These are phyloP conservation scores for Sclerotinia glacialis DNA, from an alignment of 2,329 filamentous ascomycete species.

Conservation along the genomic window DNA sequence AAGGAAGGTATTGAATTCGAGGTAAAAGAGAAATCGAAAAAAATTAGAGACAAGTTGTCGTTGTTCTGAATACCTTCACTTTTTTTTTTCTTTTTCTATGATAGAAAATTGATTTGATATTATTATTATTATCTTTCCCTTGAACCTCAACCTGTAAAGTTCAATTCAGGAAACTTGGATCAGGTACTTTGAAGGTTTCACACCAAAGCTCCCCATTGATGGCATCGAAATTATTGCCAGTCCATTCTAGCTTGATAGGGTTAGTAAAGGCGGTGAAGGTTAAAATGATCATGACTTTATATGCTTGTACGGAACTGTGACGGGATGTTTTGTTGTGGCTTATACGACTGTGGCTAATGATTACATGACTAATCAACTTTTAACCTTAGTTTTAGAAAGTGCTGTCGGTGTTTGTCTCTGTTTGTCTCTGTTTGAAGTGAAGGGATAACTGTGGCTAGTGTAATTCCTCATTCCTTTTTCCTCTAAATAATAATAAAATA, in stretches of 20 bases:
- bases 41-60: not conserved
- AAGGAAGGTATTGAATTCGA: not conserved
- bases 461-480: not conserved
- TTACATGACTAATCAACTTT: not conserved
- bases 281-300: not conserved
- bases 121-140: not conserved
- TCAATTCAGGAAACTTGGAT: not conserved
- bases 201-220: not conserved
- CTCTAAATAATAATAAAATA: no score
- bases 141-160: not conserved
- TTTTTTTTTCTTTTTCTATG: not conserved
- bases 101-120: slow-evolving; percentile 7
- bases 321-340: no score
- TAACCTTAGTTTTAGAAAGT: not conserved
- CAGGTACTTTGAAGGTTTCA: not conserved
- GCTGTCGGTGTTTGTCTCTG: no score
- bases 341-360: no score
- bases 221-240: slow-evolving; percentile 15
- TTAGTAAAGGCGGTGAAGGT: not conserved
- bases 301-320: not conserved
- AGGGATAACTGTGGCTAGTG: not conserved
- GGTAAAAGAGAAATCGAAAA: not conserved
- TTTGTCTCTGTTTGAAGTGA: not conserved
- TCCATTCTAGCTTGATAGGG: not conserved
- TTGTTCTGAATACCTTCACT: slow-evolving; percentile 11